phyloP scores from a whole-genome alignment of 108 stramenopile genomes.

The Cyclotella sp. region DNA sequence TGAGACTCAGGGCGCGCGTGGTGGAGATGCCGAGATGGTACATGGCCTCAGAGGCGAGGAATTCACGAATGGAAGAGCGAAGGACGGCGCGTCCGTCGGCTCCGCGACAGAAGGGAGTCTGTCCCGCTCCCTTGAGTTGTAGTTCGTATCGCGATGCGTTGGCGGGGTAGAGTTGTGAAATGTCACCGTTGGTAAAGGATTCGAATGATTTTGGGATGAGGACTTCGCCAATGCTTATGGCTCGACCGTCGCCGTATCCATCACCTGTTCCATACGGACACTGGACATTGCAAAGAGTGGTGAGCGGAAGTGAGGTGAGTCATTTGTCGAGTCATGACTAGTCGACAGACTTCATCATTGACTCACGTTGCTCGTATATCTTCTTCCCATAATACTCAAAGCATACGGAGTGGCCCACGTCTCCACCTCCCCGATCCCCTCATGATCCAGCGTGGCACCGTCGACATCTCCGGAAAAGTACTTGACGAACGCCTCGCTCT shows the following conservation, averaged over 20 bases:
- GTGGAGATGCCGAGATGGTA: conserved; percentile 87
- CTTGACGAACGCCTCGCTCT: conserved; percentile 66
- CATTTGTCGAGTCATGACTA: neutral
- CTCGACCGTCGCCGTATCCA: conserved; percentile 74
- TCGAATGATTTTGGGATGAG: neutral
- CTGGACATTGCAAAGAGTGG: neutral
- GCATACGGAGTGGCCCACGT: conserved; percentile 3
- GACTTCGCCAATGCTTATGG: conserved; percentile 81
- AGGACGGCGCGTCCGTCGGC: conserved; percentile 98
- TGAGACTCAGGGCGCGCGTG: conserved; percentile 85
- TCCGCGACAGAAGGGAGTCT: conserved; percentile 93
- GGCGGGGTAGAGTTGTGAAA: neutral
- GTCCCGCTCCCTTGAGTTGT: conserved; percentile 97
- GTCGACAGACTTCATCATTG: no score
- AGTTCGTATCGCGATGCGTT: conserved; percentile 72
- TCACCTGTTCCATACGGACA: conserved; percentile 6
- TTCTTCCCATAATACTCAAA: neutral
- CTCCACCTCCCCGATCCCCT: conserved; percentile 1
- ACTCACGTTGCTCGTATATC: neutral
- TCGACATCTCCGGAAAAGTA: conserved; percentile 73
- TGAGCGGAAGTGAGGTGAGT: neutral
- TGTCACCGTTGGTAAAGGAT: neutral
- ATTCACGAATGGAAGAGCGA: conserved; percentile 93
- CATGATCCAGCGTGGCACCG: conserved; percentile 18
- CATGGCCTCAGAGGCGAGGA: conserved; percentile 96